Evolutionary conservation across 2,329 filamentous ascomycete species (phyloP).

Genomic region (Paraphoma sp.): DNA sequence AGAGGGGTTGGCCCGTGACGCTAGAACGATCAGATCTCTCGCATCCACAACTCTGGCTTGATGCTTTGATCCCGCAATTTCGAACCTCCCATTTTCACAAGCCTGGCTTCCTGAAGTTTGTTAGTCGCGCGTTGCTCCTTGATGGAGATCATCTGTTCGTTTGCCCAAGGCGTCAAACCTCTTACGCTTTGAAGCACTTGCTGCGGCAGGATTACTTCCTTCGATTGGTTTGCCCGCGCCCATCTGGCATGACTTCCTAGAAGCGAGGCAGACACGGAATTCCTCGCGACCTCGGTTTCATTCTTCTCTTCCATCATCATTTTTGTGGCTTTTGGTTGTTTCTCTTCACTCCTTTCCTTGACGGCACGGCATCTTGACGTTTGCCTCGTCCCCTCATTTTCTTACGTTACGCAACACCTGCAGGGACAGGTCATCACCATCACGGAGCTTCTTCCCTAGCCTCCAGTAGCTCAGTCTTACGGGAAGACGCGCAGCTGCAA

Average conservation of each 20-base stretch:
- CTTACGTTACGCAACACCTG: constrained; percentile 14
- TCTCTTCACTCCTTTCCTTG: constrained; percentile 10
- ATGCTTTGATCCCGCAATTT: constrained; percentile 8
- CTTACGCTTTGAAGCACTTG: constrained; percentile 16
- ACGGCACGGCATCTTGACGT: constrained; percentile 15
- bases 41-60: background rate
- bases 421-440: constrained; percentile 20
- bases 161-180: constrained; percentile 37
- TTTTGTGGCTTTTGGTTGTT: constrained; percentile 4
- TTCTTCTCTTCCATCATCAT: constrained; percentile 1
- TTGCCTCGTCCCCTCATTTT: constrained; percentile 27
- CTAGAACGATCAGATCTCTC: constrained; percentile 3
- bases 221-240: constrained; percentile 13
- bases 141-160: constrained; percentile 32
- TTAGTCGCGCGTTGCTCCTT: constrained; percentile 20
- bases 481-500: constrained; percentile 8
- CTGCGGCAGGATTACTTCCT: constrained; percentile 20
- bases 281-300: constrained; percentile 8
- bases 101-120: constrained; percentile 7
- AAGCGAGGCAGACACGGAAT: background rate
- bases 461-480: background rate
- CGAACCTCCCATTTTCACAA: constrained; percentile 10
- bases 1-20: constrained; percentile 1
- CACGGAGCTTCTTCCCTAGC: background rate
- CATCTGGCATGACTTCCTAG: constrained; percentile 25